phyloP scores from a whole-genome alignment of 2,329 filamentous ascomycete genomes.

The Microthyrium microscopicum region DNA sequence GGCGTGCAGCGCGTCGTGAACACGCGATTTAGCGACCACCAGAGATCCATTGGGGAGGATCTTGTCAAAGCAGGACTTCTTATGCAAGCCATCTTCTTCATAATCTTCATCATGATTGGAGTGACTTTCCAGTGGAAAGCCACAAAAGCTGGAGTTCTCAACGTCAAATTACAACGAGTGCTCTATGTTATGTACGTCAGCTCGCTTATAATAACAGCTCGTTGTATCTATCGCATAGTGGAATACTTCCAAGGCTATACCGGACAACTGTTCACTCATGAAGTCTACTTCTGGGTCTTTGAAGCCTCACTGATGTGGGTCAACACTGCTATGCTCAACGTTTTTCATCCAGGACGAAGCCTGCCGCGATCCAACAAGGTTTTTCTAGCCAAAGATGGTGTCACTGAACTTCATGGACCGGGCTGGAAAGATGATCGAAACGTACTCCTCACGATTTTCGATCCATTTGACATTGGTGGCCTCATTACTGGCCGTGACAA shows the following conservation, averaged over 20 bases:
- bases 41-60: slow-evolving; percentile 25
- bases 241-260: slow-evolving; percentile 29
- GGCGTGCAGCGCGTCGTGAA: slow-evolving; percentile 32
- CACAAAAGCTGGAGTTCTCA: slow-evolving; percentile 22
- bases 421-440: slow-evolving; percentile 31
- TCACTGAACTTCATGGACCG: slow-evolving; percentile 33
- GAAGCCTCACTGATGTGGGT: slow-evolving; percentile 35
- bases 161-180: slow-evolving; percentile 25
- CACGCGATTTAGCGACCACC: slow-evolving; percentile 17
- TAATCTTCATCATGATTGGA: slow-evolving; percentile 30
- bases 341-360: slow-evolving; percentile 33
- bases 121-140: slow-evolving; percentile 30
- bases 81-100: slow-evolving; percentile 33
- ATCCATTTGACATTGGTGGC: slow-evolving; percentile 21
- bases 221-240: slow-evolving; percentile 36
- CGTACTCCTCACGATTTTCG: slow-evolving; percentile 24
- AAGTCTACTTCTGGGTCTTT: slow-evolving; percentile 39
- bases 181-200: slow-evolving; percentile 32
- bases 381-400: slow-evolving; percentile 34
- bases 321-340: slow-evolving; percentile 34
- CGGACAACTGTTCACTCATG: slow-evolving; percentile 19
- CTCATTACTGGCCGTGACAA: slow-evolving; percentile 17
- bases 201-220: slow-evolving; percentile 28
- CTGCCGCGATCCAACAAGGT: slow-evolving; percentile 33
- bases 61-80: slow-evolving; percentile 34